A percentile compares a stretch with the other conserved stretches of the same genome.
phyloP scores from a whole-genome alignment of 2,329 filamentous ascomycete species.

The Nigrospora osmanthi region DNA sequence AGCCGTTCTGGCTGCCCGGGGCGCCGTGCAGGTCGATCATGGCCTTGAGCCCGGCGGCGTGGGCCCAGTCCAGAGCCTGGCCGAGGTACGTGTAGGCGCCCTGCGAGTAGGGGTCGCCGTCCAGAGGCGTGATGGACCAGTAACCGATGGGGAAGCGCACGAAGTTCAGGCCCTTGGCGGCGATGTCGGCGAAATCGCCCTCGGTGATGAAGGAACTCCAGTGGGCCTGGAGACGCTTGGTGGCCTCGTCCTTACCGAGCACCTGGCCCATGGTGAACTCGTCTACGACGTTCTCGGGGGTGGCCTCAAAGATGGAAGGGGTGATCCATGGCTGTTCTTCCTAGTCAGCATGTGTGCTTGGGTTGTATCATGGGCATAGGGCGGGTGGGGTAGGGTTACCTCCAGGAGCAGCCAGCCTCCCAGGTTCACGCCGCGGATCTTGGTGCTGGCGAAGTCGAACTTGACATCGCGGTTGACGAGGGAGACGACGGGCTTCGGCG shows the following conservation, averaged over 20 bases:
- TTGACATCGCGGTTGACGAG: slow-evolving; percentile 3
- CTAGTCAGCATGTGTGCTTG: neutral
- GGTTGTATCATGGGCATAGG: neutral
- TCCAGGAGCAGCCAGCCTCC: slow-evolving; percentile 12
- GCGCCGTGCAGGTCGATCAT: slow-evolving; percentile 52
- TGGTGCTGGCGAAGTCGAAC: slow-evolving; percentile 6
- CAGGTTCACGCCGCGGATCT: slow-evolving; percentile 12
- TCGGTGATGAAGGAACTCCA: slow-evolving; percentile 42
- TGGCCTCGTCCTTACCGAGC: slow-evolving; percentile 33
- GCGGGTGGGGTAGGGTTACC: slow-evolving; percentile 1
- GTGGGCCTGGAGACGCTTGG: slow-evolving; percentile 34
- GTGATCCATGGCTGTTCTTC: slow-evolving; percentile 62
- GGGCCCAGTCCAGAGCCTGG: slow-evolving; percentile 47
- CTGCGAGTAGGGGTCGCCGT: slow-evolving; percentile 38
- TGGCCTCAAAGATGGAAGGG: slow-evolving; percentile 57
- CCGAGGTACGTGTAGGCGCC: slow-evolving; percentile 37
- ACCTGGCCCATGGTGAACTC: slow-evolving; percentile 42
- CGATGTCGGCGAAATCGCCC: slow-evolving; percentile 48
- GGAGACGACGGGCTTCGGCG: slow-evolving; percentile 1
- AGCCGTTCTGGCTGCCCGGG: slow-evolving; percentile 51
- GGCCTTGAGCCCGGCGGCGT: slow-evolving; percentile 29
- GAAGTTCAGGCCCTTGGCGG: slow-evolving; percentile 47
- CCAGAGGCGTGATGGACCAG: slow-evolving; percentile 47
- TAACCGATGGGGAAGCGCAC: slow-evolving; percentile 52
- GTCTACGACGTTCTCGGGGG: slow-evolving; percentile 33